phyloP scores from a whole-genome alignment of 164 flowering plant genomes.

The Magnolia sinica region DNA sequence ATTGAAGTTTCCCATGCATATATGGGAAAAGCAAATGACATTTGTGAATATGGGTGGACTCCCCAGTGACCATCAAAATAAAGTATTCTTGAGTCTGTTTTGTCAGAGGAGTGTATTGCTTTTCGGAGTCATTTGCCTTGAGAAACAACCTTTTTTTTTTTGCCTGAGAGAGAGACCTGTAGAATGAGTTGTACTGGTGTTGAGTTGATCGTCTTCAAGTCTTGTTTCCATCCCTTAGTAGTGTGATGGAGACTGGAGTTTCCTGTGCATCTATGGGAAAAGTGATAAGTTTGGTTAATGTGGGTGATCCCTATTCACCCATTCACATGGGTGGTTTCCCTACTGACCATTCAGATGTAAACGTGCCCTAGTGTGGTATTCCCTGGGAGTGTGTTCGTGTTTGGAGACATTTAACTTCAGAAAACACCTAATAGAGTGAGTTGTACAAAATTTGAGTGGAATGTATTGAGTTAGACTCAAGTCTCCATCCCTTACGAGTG shows the following conservation, averaged over 20 bases:
- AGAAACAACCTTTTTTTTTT: too few relatives aligned
- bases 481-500: neutral
- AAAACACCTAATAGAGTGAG: too few relatives aligned
- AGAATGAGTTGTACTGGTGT: neutral
- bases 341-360: neutral
- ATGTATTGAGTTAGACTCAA: neutral
- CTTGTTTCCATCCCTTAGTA: neutral
- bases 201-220: neutral
- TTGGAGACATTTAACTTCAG: too few relatives aligned
- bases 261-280: neutral
- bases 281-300: neutral
- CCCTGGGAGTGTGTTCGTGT: neutral
- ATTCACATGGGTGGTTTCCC: neutral
- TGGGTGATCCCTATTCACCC: neutral
- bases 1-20: too few relatives aligned
- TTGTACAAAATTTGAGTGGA: neutral
- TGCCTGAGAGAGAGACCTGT: neutral
- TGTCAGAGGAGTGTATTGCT: too few relatives aligned
- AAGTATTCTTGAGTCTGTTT: too few relatives aligned
- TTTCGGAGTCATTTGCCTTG: too few relatives aligned
- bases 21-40: too few relatives aligned
- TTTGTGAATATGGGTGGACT: too few relatives aligned
- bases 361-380: neutral
- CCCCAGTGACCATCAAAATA: too few relatives aligned
- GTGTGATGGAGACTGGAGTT: neutral